Conservation (phyloP, 1,284 basidiomycete genomes). For the Boletus sp. region DNA sequence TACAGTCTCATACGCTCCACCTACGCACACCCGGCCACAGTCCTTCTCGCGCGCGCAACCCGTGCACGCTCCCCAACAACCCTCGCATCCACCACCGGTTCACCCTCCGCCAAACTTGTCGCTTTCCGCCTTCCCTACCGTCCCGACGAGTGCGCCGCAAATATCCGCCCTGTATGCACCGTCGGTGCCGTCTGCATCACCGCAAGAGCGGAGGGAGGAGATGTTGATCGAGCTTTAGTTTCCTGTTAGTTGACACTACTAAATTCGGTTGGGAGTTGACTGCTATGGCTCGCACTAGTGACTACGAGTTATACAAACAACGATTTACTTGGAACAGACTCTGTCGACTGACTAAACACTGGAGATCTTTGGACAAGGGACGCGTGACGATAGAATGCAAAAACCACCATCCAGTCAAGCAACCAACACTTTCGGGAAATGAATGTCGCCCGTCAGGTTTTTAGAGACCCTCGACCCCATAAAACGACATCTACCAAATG, state of each 20-base stretch:
- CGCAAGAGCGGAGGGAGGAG: constrained; percentile 76
- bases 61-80: constrained; percentile 5
- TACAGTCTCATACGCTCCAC: constrained; percentile 19
- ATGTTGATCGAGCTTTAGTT: constrained; percentile 73
- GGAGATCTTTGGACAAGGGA: no score
- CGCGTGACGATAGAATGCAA: no score
- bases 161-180: constrained; percentile 46
- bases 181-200: constrained; percentile 48
- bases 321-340: no score
- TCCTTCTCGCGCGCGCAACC: constrained; percentile 6
- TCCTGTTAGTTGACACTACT: neutral
- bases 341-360: no score
- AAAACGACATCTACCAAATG: no score
- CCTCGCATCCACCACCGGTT: constrained; percentile 2
- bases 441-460: no score
- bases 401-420: no score
- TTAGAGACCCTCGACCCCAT: no score
- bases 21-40: constrained; percentile 5
- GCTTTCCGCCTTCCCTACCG: constrained; percentile 21
- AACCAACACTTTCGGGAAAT: no score
- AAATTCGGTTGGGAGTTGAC: neutral
- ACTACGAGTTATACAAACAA: constrained; percentile 2
- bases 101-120: constrained; percentile 8
- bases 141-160: constrained; percentile 60
- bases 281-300: neutral